Percentiles rank a stretch among this genome's conserved stretches.
phyloP scores from a whole-genome alignment of 75 land plant genomes.

The Azolla pinnata region DNA sequence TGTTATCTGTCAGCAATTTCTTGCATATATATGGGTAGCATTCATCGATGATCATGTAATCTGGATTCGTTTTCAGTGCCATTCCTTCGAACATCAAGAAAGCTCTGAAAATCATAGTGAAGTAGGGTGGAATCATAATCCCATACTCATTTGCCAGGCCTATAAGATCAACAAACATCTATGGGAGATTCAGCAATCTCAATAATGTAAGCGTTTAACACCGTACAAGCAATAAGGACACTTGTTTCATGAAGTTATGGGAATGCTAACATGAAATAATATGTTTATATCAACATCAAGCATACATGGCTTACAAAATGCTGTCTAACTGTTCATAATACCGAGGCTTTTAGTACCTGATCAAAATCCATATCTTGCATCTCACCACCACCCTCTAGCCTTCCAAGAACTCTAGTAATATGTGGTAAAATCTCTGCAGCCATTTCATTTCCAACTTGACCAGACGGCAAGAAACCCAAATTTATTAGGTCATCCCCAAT shows the following conservation, averaged over 20 bases:
- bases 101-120: slow-evolving; percentile 34
- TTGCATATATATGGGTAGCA: slow-evolving; percentile 37
- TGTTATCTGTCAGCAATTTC: slow-evolving; percentile 36
- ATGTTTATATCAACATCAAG: no score
- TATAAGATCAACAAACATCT: background rate
- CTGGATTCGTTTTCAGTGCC: slow-evolving; percentile 29
- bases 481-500: slow-evolving; percentile 32
- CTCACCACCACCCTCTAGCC: slow-evolving; percentile 29
- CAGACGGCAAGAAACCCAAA: slow-evolving; percentile 28
- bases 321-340: no score
- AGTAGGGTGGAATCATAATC: slow-evolving; percentile 30
- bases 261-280: no score
- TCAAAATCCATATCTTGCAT: slow-evolving; percentile 23
- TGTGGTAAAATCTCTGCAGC: slow-evolving; percentile 26
- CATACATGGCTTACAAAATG: no score
- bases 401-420: slow-evolving; percentile 15
- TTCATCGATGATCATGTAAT: slow-evolving; percentile 25
- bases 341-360: slow-evolving; percentile 30
- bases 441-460: slow-evolving; percentile 11
- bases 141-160: slow-evolving; percentile 20
- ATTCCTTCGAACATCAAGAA: slow-evolving; percentile 36
- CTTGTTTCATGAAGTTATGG: no score
- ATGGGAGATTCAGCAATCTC: background rate
- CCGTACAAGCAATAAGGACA: no score
- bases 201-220: no score